Percentiles rank a stretch among this genome's conserved stretches.
Evolutionary conservation across 2,329 filamentous ascomycete genomes (phyloP).

Genomic region (Pezicula radicicola): DNA sequence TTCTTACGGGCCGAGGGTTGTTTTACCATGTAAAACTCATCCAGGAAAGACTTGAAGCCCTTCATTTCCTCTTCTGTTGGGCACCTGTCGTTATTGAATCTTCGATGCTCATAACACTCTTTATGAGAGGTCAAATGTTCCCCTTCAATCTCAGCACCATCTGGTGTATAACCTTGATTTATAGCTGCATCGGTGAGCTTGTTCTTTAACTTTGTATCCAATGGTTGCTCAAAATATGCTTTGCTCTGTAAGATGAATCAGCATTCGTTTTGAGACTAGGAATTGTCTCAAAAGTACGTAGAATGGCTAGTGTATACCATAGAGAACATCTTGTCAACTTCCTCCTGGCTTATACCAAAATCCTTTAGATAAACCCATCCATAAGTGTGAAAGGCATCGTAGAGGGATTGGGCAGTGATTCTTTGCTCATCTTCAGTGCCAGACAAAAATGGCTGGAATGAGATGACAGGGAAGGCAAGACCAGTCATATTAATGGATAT

Average conservation of each 20-base stretch:
- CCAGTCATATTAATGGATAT: too few species aligned
- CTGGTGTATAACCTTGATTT: constrained; percentile 4
- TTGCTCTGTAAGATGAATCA: neutral
- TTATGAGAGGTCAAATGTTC: neutral
- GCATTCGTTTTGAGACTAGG: neutral
- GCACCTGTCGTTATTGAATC: constrained; percentile 2
- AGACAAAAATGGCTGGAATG: neutral
- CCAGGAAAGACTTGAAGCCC: neutral
- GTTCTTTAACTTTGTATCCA: neutral
- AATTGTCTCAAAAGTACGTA: neutral
- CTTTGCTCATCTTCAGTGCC: neutral
- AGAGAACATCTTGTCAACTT: constrained; percentile 5
- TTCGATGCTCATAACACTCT: constrained; percentile 2
- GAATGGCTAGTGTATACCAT: neutral
- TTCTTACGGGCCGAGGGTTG: neutral
- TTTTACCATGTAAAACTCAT: constrained; percentile 1
- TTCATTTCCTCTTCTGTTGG: neutral
- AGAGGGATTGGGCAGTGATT: constrained; percentile 1
- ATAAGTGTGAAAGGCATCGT: constrained; percentile 4
- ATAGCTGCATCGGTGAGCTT: neutral
- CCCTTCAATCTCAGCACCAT: neutral
- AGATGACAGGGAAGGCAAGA: constrained; percentile 1
- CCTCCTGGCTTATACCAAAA: constrained; percentile 1
- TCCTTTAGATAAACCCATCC: constrained; percentile 3
- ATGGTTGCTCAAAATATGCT: neutral